Base-by-base conservation (phyloP, 306 rosid genomes). In the Aeschynomene evenia region DNA sequence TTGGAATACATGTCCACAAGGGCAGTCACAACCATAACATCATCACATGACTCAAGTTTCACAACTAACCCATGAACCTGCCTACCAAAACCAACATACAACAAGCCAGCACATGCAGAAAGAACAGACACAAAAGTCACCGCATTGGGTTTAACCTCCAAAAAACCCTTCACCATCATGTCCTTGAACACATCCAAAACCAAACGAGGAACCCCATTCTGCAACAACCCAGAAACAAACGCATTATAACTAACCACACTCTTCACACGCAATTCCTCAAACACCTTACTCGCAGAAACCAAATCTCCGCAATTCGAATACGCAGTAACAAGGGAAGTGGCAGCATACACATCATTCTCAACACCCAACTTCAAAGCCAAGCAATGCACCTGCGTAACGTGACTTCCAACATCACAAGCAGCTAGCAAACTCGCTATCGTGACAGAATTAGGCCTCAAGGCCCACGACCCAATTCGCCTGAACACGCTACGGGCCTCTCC, bases 191-290 rank as follows among this genome's bases (percentile, higher is more conserved):
- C 86, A 5, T 77, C 81, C 76, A 89, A 52, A n/a, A 58, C 89
- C 75, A 68, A 11, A 22, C n/a, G 50, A 18, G 67, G 53, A 73
- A 57, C 51, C 11, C 83, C 91, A 26, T 87, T 87, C 74, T 29
- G 85, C 63, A 89, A 20, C 10, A 91, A 84, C 63, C 90, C 96
- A 1, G 90, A 72, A 18, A 89, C 28, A 16, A 74, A 77, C 29
- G 98, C 96, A 55, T 91, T 89, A 71, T 84, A 84, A 79, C 82
- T 89, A 73, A 85, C 96, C 16, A 85, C 78, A 50, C 72, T 89
- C 81, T 75, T 89, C 45, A 70, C 39, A 6, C 20, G 63, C 86
- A 71, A 70, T 7, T 70, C 81, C 4, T 68, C 81, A 79, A 87
- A 91, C 63, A 89, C 81, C 71, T 74, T 87, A 3, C 22, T 51